Evolutionary conservation across 2,329 filamentous ascomycete genomes (phyloP), one percentile per base, ranked within the genome.

Genomic region (Thermoascus crustaceus): DNA sequence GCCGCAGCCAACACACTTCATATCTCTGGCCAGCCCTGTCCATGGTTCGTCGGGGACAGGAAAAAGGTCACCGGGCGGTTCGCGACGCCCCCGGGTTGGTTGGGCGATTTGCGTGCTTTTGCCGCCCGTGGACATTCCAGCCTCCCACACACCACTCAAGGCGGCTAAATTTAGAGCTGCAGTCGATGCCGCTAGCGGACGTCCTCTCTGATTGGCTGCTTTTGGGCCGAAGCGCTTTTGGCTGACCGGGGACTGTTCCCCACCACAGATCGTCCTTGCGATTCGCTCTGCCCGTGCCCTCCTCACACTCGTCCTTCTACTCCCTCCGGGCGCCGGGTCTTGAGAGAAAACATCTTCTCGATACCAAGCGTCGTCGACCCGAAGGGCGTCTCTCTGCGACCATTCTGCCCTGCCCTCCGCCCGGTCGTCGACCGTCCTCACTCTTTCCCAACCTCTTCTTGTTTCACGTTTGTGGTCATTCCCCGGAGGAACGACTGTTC

Each of bases 401-500:
- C 26, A 27, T 5, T 31, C 30, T 32, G 27, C 32, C 29, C 30
- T 19, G n/a, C 21, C 22, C 34, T 31, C 35, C 41, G 30, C 30
- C 41, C 39, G 30, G 34, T 40, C 34, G 34, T 30, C 34, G 31
- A 38, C 32, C 30, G 30, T 26, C 38, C 32, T 31, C 22, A 19
- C 36, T 22, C 31, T 37, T 23, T 40, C 30, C 23, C 26, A 22
- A 30, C 21, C 29, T 9, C 24, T 29, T 30, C 37, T 40, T 29
- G 21, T 31, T 26, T 24, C 24, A 20, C 20, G 25, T 30, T 23
- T 34, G 18, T 46, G 39, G 47, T 55, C 54, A 52, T 60, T 60
- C 58, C 58, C 58, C 48, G 60, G 60, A 48, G 60, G 58, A 63
- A 60, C 58, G 51, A 54, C 54, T 52, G 54, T 53, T 50, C 53